Base-by-base conservation (phyloP, 2,329 filamentous ascomycete genomes). In the Falciphora oryzae region DNA sequence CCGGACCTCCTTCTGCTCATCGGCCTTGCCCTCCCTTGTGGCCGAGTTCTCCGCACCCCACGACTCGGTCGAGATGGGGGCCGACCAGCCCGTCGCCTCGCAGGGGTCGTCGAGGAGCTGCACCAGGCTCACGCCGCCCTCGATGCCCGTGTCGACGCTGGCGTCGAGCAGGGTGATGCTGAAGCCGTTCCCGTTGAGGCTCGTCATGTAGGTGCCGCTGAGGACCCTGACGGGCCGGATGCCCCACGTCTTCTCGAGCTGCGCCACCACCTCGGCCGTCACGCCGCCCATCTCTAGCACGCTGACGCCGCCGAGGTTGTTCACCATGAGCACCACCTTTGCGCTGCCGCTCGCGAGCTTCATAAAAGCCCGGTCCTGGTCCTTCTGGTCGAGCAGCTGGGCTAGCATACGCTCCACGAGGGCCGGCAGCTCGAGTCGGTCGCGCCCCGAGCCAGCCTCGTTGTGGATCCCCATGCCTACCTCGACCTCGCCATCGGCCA, bases 401-500 rank as follows among this genome's bases (percentile, higher is more conserved):
- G 79, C 77, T 58, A 93, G 79, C 89, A 93, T 92, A 65, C 79
- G 86, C 70, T 79, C 78, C 32, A 89, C 83, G 32, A 89, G 77
- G 66, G 78, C 78, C 16, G 81, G 80, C 65, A 88, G 75, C 66
- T 80, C 78, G n/a, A 83, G 76, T 57, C 77, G 78, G 25, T 79
- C 80, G 35, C 83, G 77, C 7, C 79, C 81, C 5, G 81, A 86
- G 3, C 85, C 85, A 0, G 84, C 78, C 74, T 90, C 88, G 70
- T 92, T 92, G 74, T 92, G 89, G 69, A 92, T 92, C 16, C 90
- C 90, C 89, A 92, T 92, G 32, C 90, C 90, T 61, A 89, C 77
- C 74, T 89, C 86, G 31, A 87, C 83, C 72, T 88, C 83, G 56
- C 79, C 83, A 3, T 70, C 75, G 60, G 77, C 81, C 65, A 94